Conservation (phyloP, 192 early-diverging fungal genomes). For the Mortierella claussenii region DNA sequence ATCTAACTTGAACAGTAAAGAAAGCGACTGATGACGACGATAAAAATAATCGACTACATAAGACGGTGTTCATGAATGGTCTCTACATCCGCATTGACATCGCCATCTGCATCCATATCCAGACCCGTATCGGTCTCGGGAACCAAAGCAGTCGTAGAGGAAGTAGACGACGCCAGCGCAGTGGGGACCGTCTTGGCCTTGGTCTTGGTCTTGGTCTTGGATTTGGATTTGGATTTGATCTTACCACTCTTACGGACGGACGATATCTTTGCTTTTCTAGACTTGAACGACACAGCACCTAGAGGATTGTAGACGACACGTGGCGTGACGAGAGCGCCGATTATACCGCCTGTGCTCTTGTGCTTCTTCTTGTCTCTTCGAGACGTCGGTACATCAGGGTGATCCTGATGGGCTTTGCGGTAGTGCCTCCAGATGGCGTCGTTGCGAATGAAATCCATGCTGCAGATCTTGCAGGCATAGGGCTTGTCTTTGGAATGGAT, state of each 20-base stretch:
- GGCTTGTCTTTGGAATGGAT: slow-evolving; percentile 79
- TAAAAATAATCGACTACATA: too few relatives aligned
- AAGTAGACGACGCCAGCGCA: neutral
- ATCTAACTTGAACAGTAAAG: neutral
- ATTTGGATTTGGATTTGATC: neutral
- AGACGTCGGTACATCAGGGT: slow-evolving; percentile 35
- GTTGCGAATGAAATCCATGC: slow-evolving; percentile 74
- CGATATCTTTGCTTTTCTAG: too few relatives aligned
- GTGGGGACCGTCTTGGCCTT: neutral
- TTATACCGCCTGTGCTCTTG: neutral
- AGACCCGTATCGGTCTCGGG: too few relatives aligned
- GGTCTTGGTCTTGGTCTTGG: neutral
- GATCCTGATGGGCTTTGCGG: slow-evolving; percentile 55
- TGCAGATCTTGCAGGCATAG: slow-evolving; percentile 74
- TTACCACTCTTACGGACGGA: neutral
- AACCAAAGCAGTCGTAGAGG: too few relatives aligned
- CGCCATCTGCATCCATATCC: too few relatives aligned
- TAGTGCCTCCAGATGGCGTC: slow-evolving; percentile 84
- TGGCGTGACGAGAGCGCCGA: slow-evolving; percentile 1
- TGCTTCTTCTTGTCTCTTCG: slow-evolving; percentile 17
- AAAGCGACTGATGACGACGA: too few relatives aligned
- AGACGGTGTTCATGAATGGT: too few relatives aligned
- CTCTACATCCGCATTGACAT: too few relatives aligned
- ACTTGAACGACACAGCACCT: too few relatives aligned
- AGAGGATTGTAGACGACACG: neutral